Conservation (phyloP, 1,284 basidiomycete genomes). For the Ceratobasidium sp. region DNA sequence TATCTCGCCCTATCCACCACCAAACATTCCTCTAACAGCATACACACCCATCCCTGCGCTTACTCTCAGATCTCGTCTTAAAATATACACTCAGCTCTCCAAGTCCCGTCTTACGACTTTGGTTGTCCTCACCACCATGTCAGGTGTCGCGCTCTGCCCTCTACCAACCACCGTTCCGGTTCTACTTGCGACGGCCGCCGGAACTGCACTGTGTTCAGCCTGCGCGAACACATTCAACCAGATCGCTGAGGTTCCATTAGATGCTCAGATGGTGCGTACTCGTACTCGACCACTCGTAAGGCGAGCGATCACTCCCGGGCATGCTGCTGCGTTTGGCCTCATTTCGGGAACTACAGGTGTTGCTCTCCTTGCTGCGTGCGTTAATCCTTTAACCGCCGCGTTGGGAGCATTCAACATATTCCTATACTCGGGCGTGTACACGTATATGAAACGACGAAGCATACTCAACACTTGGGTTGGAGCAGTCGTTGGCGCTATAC, state of each 20-base stretch:
- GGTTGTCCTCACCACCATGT: conserved; percentile 90
- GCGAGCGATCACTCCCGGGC: conserved; percentile 79
- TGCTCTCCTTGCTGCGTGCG: conserved; percentile 79
- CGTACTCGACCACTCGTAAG: conserved; percentile 89
- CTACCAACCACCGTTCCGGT: conserved; percentile 81
- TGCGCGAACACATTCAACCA: conserved; percentile 97
- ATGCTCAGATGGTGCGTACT: conserved; percentile 96
- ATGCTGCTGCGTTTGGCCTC: conserved; percentile 83
- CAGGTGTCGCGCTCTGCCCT: conserved; percentile 92
- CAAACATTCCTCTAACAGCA: conserved; percentile 43
- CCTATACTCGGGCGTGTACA: conserved; percentile 93
- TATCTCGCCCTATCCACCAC: conserved; percentile 41
- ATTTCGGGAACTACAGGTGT: conserved; percentile 81
- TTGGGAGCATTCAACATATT: conserved; percentile 87
- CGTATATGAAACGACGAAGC: conserved; percentile 89
- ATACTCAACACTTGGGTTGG: conserved; percentile 97
- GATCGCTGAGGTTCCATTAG: conserved; percentile 92
- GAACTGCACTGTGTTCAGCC: conserved; percentile 90
- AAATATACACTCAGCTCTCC: conserved; percentile 81
- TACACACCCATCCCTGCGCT: conserved; percentile 54
- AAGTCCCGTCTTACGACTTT: conserved; percentile 90
- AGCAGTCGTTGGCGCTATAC: conserved; percentile 89
- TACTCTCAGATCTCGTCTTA: conserved; percentile 64
- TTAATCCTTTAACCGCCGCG: conserved; percentile 86
- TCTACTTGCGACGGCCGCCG: conserved; percentile 85